Percentiles rank a stretch among this genome's conserved stretches.
Conservation (phyloP, 306 rosid genomes). For the Castanea mollissima region DNA sequence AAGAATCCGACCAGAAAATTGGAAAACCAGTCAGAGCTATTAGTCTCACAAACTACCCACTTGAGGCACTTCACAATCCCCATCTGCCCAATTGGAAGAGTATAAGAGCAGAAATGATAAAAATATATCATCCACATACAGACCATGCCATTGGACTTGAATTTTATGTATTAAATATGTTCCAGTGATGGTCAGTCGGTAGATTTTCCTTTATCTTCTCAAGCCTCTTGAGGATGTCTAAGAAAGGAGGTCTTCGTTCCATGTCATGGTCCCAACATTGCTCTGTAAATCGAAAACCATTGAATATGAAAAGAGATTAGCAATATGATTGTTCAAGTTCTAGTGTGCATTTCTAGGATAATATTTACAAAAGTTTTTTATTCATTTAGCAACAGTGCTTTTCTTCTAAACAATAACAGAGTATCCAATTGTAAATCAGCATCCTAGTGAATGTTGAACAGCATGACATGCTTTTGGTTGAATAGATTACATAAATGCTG, state of each 20-base stretch:
- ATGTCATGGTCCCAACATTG: conserved; percentile 72
- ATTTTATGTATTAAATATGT: conserved; percentile 44
- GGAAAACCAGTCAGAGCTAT: conserved; percentile 15
- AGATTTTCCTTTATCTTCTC: conserved; percentile 69
- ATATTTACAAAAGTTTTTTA: not conserved
- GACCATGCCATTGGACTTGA: conserved; percentile 12
- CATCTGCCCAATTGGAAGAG: conserved; percentile 22
- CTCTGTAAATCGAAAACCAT: conserved; percentile 55
- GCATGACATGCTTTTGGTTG: not conserved
- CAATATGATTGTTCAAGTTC: not conserved
- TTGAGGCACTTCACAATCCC: conserved; percentile 35
- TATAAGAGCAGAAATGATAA: conserved; percentile 22
- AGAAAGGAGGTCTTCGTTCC: conserved; percentile 73
- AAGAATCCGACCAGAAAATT: conserved; percentile 19
- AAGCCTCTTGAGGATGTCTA: conserved; percentile 77
- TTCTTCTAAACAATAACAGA: not conserved
- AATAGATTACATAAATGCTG: not conserved
- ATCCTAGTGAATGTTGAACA: not conserved
- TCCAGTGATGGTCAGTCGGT: conserved; percentile 78
- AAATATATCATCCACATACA: conserved; percentile 26
- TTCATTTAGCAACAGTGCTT: not conserved
- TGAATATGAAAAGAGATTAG: conserved; percentile 7
- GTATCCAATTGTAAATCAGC: not conserved
- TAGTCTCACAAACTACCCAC: conserved; percentile 17
- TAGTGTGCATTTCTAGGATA: not conserved